Evolutionary conservation across 108 stramenopile species (phyloP), one percentile per base, ranked within the genome.

Genomic region (Nannochloropsis salina): DNA sequence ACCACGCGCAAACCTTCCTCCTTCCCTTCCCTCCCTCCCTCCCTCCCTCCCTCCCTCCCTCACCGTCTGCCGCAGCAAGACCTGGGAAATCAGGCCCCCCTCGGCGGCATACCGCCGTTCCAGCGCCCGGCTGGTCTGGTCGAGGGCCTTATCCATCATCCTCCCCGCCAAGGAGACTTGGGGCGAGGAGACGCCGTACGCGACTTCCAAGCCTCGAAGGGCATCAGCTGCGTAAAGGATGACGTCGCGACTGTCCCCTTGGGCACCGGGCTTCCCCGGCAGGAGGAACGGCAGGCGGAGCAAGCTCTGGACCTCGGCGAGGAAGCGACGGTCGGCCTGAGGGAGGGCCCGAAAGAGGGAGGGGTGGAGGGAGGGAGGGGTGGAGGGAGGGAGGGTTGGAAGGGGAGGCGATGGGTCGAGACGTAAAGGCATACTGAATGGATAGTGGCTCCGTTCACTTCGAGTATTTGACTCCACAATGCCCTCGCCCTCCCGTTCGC

Each of bases 21-120:
- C 15, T 74, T 74, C 61, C 61, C 4, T 74, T n/a, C 61, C 2
- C 15, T 4, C n/a, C 5, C 4, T n/a, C n/a, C 61, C 61, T 12
- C 47, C 47, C 47, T 12, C 47, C 9, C 47, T 12, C 47, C 61
- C 5, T 4, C 61, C 61, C 4, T 74, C n/a, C 61, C 61, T 74
- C 61, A 74, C 61, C 61, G 61, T 74, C 61, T 74, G 61, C 61
- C 61, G 15, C 61, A 74, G n/a, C 61, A 74, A 74, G 61, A 74
- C 61, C n/a, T 74, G 3, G n/a, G 61, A 74, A n/a, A 74, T 74
- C 61, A 74, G 20, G 61, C 61, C 61, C 2, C 61, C 61, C 5
- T 74, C 5, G 20, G 15, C 61, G 20, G 2, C 61, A n/a, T 74
- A 74, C 5, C n/a, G 15, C 61, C 2, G 20, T 5, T n/a, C 61